These are phyloP conservation scores for Phytophthora cactorum DNA, from an alignment of 352 stramenopile genomes.

Conservation along the genomic window DNA sequence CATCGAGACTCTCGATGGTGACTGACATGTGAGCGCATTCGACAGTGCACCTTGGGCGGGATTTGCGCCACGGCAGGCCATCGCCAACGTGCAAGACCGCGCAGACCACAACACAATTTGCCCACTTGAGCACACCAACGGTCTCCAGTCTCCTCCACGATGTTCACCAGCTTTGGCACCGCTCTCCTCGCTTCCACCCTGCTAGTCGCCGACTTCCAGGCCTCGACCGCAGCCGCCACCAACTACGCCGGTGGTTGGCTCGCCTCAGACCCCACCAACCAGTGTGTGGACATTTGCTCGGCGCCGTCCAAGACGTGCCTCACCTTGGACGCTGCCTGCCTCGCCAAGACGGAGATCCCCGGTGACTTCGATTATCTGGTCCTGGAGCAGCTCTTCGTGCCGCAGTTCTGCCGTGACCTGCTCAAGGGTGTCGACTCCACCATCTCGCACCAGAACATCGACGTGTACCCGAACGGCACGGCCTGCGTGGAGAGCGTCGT, in stretches of 20 bases:
- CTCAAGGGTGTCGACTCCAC: constrained; percentile 72
- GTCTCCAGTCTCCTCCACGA: not conserved
- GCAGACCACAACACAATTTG: constrained; percentile 22
- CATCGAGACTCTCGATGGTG: constrained; percentile 2
- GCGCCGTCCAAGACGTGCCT: constrained; percentile 63
- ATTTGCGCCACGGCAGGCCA: constrained; percentile 14
- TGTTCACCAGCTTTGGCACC: constrained; percentile 27
- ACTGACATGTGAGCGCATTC: not conserved
- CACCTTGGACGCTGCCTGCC: constrained; percentile 51
- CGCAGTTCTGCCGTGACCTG: constrained; percentile 83
- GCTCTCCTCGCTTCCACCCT: constrained; percentile 36
- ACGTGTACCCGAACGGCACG: constrained; percentile 65
- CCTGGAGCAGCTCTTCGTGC: constrained; percentile 80
- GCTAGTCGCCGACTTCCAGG: constrained; percentile 32
- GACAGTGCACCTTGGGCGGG: constrained; percentile 14
- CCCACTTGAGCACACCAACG: constrained; percentile 13
- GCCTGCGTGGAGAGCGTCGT: constrained; percentile 48
- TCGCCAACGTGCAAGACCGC: too few relatives aligned
- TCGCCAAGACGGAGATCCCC: constrained; percentile 60
- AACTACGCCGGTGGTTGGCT: constrained; percentile 73
- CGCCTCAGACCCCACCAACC: constrained; percentile 36
- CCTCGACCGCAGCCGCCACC: constrained; percentile 32
- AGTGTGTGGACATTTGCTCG: constrained; percentile 83
- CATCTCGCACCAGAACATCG: constrained; percentile 81
- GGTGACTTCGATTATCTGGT: constrained; percentile 82